Evolutionary conservation across 108 stramenopile genomes (phyloP).

Genomic region (Cylindrotheca closterium): DNA sequence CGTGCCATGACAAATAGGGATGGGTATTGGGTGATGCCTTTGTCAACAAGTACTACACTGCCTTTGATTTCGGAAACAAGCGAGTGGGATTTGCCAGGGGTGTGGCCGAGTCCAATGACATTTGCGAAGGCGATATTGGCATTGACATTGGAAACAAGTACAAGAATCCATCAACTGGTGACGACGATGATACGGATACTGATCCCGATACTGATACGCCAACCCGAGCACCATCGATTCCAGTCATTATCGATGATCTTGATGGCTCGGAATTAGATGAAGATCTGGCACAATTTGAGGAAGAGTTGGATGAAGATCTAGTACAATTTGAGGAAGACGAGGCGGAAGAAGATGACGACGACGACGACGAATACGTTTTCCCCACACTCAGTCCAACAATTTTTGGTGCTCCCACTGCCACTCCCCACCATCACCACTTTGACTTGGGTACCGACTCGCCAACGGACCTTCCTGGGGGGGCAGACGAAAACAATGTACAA

Average conservation of each 20-base stretch:
- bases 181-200: background rate
- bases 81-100: conserved; percentile 87
- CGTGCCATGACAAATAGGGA: too few species aligned
- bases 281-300: background rate
- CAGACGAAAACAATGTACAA: too few species aligned
- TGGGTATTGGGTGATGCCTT: conserved; percentile 98
- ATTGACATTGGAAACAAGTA: conserved; percentile 26
- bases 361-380: too few species aligned
- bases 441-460: too few species aligned
- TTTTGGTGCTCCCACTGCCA: too few species aligned
- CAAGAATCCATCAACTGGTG: background rate
- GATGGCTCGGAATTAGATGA: conserved; percentile 2
- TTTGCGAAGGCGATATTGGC: conserved; percentile 24
- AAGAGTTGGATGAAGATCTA: background rate
- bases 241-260: background rate
- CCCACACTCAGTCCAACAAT: too few species aligned
- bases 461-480: too few species aligned
- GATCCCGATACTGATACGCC: background rate
- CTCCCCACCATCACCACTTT: too few species aligned
- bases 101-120: conserved; percentile 11
- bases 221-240: background rate
- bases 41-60: conserved; percentile 94
- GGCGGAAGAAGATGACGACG: too few species aligned
- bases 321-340: background rate
- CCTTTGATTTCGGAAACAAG: conserved; percentile 87